Base-by-base conservation (phyloP, 331 rosid species). In the Quercus lobata region DNA sequence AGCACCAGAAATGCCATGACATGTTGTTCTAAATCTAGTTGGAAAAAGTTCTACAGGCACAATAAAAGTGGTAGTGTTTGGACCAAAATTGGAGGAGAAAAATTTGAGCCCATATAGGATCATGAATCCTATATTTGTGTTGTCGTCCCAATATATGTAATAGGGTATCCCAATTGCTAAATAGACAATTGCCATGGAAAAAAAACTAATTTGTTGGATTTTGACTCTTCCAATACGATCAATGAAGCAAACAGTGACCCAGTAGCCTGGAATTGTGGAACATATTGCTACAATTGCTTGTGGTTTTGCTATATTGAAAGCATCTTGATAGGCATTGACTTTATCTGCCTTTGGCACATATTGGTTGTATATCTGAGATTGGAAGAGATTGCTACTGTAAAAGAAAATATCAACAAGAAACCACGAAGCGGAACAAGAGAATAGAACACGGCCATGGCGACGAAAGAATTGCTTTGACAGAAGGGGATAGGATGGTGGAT, bases 341-440 rank as follows among this genome's bases (percentile, higher is more conserved):
- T 68, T 53, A 18, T 46, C 12, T 6, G 87, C 78, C 53, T 46
- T 46, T 46, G 52, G 14, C 2, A 90, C 84, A 49, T 18, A 80
- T 4, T 8, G 57, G 1, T 56, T 5, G 82, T 92, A 92, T 14
- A 92, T 77, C 10, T 87, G 84, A 32, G 89, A 82, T 49, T 92
- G 97, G 86, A 92, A 90, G 4, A 92, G 89, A 55, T 86, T 86
- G 83, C 78, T 90, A 80, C 95, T 90, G 81, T 90, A 90, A 84
- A 44, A 44, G 52, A 10, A 4, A 44, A 44, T 44, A 11, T 44
- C 52, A 44, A 44, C 52, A 8, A 44, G 15, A n/a, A 92, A 87
- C 97, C 97, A 90, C 0, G 83, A 30, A 1, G 85, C 55, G 25
- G 90, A 78, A 69, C 93, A 92, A 1, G 90, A 82, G 2, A 92